A percentile compares a stretch with the other conserved stretches of the same genome.
These are phyloP conservation scores for Solanum raphanifolium DNA, from an alignment of 257 asterid genomes.

Conservation along the genomic window DNA sequence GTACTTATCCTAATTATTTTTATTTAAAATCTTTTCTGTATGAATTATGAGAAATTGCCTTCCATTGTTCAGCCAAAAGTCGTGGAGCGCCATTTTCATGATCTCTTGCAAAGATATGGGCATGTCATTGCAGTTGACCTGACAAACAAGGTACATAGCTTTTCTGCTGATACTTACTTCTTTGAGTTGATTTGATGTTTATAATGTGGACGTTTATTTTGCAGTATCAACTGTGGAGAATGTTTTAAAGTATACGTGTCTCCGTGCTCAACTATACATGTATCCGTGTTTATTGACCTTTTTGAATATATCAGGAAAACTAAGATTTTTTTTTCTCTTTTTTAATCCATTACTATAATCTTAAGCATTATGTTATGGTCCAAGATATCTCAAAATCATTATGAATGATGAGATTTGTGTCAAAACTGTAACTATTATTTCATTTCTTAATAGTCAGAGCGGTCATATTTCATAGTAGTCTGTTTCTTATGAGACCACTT, in stretches of 20 bases:
- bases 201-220: background rate
- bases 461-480: background rate
- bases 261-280: background rate
- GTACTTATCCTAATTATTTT: constrained; percentile 13
- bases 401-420: background rate
- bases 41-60: background rate
- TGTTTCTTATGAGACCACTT: background rate
- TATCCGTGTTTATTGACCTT: background rate
- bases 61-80: constrained; percentile 51
- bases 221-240: background rate
- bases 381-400: background rate
- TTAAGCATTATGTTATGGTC: background rate
- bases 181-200: background rate
- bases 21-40: background rate
- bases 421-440: background rate
- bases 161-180: background rate
- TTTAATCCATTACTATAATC: background rate
- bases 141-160: constrained; percentile 62
- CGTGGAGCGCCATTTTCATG: constrained; percentile 85
- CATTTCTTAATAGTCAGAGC: background rate
- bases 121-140: constrained; percentile 77
- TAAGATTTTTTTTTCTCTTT: background rate
- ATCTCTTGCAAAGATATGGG: constrained; percentile 84
- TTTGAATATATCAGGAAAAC: background rate
- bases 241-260: background rate